Evolutionary conservation across 106 monocot genomes (phyloP), one percentile per base, ranked within the genome.

Genomic region (Amphibolis antarctica): DNA sequence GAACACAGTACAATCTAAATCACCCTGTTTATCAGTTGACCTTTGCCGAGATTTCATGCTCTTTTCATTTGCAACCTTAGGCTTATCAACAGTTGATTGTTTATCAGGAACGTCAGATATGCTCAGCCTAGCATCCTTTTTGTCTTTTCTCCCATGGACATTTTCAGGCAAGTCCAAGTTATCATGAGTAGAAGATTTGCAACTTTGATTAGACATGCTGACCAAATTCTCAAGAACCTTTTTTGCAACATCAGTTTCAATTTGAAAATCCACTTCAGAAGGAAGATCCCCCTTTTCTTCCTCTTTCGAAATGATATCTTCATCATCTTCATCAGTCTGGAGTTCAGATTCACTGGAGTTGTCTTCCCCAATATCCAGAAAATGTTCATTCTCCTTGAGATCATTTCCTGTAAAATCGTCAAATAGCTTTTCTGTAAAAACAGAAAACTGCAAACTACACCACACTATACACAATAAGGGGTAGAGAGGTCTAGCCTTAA

Each of bases 1-100:
- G 57, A 98, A 98, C 65, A 98, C 68, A 46, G 91, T 98, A 47
- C 70, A 78, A 55, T 88, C 82, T 59, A 98, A 66, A 75, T 85
- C 85, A 66, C 20, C 58, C 3, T 75, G 60, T 63, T 58, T 79
- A 12, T 69, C 54, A 20, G 47, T 66, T 0, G 60, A 44, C 51
- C 49, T 66, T 71, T 73, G 54, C 53, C 26, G 28, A 46, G 46
- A 69, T 45, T 43, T 44, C 59, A 67, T 72, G 56, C 20, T 67
- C 47, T 7, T 50, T 62, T 54, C 44, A 53, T 67, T 47, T 29
- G 22, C 59, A 71, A 43, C 72, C 61, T 67, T 60, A 46, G 44
- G n/a, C 53, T 25, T 46, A 60, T 65, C 64, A 14, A 60, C 12
- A 75, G 31, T 14, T 42, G 53, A n/a, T 4, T 31, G 9, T 21